These are phyloP conservation scores for Dioszegia crocea DNA, from an alignment of 768 basidiomycete species.

Conservation along the genomic window DNA sequence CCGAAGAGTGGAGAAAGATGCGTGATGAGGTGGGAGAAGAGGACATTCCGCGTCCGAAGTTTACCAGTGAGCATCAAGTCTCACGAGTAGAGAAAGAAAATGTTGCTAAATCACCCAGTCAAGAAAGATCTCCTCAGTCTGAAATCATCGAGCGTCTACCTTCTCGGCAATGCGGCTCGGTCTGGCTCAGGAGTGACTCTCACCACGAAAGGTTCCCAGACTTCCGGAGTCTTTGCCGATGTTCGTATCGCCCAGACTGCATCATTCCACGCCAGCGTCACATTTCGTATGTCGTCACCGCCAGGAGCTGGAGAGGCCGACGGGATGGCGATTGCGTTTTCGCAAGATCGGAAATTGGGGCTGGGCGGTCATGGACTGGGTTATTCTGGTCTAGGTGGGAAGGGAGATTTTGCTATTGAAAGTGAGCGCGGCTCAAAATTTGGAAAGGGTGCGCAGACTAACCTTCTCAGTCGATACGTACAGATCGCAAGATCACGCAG, in stretches of 20 bases:
- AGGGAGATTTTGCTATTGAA: constrained; percentile 47
- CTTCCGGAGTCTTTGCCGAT: constrained; percentile 27
- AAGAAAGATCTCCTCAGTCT: constrained; percentile 4
- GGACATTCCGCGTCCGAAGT: constrained; percentile 2
- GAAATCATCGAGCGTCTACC: constrained; percentile 3
- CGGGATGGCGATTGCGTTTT: constrained; percentile 43
- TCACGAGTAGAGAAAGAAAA: too few relatives aligned
- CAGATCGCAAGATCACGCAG: constrained; percentile 41
- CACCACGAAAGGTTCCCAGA: constrained; percentile 24
- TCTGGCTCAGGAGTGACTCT: constrained; percentile 15
- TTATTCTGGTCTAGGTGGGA: constrained; percentile 38
- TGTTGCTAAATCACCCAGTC: constrained; percentile 7
- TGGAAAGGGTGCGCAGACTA: not conserved
- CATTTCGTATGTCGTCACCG: constrained; percentile 29
- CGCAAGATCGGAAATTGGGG: constrained; percentile 17
- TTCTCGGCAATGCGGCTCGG: constrained; percentile 23
- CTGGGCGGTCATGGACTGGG: constrained; percentile 40
- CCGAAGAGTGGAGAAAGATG: constrained; percentile 48
- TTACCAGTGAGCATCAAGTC: constrained; percentile 9
- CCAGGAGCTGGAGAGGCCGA: constrained; percentile 35
- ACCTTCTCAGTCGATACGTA: constrained; percentile 44
- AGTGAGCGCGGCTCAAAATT: constrained; percentile 17
- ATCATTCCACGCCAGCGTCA: constrained; percentile 16
- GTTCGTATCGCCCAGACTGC: constrained; percentile 4
- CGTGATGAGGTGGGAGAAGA: constrained; percentile 44